Evolutionary conservation across 2,329 filamentous ascomycete genomes (phyloP), one percentile per base, ranked within the genome.

Genomic region (Botrytis squamosa): DNA sequence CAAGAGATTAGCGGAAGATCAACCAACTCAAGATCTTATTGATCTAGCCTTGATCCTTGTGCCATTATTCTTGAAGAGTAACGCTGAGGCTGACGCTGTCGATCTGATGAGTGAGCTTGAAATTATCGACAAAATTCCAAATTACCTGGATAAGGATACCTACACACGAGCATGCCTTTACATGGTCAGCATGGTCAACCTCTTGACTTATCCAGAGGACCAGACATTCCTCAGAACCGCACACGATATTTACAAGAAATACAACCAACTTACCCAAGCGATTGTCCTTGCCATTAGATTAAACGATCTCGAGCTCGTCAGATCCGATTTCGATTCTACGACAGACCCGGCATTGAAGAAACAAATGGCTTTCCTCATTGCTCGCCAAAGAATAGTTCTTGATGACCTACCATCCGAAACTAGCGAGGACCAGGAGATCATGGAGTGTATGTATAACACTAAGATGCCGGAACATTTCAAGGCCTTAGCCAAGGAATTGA

Each of bases 151-250:
- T 82, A 92, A 97, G 82, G 92, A 98, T 84, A 98, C 95, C 40
- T 99, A 97, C 82, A 87, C 92, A 70, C 88, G 96, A 80, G 96
- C 98, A 73, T 98, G 96, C 82, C 85, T 99, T 78, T 99, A 99
- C 85, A 97, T 99, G 92, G 94, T 97, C 79, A 97, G 94, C 86
- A 98, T 98, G 93, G 96, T 99, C 78, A 97, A 96, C 81, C 89
- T 99, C 33, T 90, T 99, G 82, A 98, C 96, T 71, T 98, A 97
- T 81, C 96, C 96, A 62, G 96, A 99, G 84, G 98, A 99, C 83
- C 93, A 98, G 81, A 91, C 93, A 79, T 98, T 99, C 84, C 91
- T 99, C 75, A 91, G 90, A 77, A 97, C 95, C 12, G 95, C 95
- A 66, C 96, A 98, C 85, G 89, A 91, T 76, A 97, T 99, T 81